phyloP scores from a whole-genome alignment of 2,329 filamentous ascomycete species.

The Cercospora berteroae region DNA sequence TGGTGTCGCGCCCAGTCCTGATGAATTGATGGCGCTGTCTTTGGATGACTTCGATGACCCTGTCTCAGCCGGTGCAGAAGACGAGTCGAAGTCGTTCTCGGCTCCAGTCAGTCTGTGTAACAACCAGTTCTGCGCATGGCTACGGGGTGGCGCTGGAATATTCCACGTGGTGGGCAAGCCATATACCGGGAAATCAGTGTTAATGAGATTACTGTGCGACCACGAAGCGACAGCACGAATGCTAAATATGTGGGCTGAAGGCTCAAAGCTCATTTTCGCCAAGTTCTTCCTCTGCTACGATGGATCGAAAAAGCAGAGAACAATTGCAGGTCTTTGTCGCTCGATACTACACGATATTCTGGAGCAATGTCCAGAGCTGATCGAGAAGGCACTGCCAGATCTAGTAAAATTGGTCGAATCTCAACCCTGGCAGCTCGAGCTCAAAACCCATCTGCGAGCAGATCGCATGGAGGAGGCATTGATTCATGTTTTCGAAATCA shows the following conservation, averaged over 20 bases:
- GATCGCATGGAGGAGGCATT: not conserved
- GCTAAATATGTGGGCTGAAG: not conserved
- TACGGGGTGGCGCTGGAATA: not conserved
- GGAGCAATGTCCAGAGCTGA: not conserved
- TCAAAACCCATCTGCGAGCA: not conserved
- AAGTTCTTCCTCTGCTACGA: not conserved
- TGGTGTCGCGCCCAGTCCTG: not conserved
- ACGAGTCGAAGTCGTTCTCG: not conserved
- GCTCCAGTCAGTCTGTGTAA: not conserved
- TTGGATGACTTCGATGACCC: not conserved
- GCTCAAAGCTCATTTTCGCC: not conserved
- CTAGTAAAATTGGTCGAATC: not conserved
- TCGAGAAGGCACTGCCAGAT: not conserved
- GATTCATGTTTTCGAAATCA: not conserved
- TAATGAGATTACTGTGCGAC: not conserved
- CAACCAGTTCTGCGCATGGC: not conserved
- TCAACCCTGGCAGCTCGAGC: not conserved
- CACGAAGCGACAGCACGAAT: not conserved
- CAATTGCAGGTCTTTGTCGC: not conserved
- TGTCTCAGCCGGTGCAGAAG: not conserved
- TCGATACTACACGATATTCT: not conserved
- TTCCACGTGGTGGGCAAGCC: not conserved
- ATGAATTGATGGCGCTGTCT: not conserved
- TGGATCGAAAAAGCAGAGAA: not conserved
- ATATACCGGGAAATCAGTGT: not conserved